phyloP scores from a whole-genome alignment of 345 rosid species.

The Fremontodendron californicum region DNA sequence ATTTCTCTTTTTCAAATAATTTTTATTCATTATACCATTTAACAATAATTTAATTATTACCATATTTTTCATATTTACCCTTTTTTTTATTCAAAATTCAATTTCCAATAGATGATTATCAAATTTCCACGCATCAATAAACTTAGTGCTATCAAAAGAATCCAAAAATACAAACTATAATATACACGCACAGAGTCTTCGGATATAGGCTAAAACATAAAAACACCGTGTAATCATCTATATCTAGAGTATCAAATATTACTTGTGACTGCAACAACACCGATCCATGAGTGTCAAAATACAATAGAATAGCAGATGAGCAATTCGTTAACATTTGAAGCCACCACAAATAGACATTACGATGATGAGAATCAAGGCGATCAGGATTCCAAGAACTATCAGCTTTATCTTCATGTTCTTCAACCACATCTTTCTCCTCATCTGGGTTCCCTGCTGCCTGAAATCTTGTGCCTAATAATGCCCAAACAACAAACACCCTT shows the following conservation, averaged over 20 bases:
- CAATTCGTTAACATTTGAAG: slow-evolving; percentile 32
- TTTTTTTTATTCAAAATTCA: not conserved
- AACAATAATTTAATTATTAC: too few relatives aligned
- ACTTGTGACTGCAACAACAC: not conserved
- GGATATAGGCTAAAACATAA: not conserved
- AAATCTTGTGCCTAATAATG: slow-evolving; percentile 65
- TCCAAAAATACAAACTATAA: not conserved
- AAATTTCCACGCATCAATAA: slow-evolving; percentile 24
- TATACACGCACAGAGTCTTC: not conserved
- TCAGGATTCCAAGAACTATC: slow-evolving; percentile 49
- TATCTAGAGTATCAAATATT: not conserved
- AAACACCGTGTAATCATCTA: not conserved
- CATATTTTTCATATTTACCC: too few relatives aligned
- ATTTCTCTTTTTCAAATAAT: too few relatives aligned
- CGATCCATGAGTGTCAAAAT: not conserved
- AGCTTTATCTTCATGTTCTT: slow-evolving; percentile 75
- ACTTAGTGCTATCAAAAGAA: not conserved
- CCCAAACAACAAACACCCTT: not conserved
- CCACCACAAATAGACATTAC: slow-evolving; percentile 44
- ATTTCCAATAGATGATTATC: not conserved
- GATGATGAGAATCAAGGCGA: slow-evolving; percentile 57
- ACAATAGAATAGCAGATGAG: not conserved
- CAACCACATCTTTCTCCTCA: slow-evolving; percentile 75
- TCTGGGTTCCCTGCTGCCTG: slow-evolving; percentile 60
- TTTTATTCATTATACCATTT: too few relatives aligned